Evolutionary conservation across 768 basidiomycete genomes (phyloP).

Genomic region (Leccinum variicolor): DNA sequence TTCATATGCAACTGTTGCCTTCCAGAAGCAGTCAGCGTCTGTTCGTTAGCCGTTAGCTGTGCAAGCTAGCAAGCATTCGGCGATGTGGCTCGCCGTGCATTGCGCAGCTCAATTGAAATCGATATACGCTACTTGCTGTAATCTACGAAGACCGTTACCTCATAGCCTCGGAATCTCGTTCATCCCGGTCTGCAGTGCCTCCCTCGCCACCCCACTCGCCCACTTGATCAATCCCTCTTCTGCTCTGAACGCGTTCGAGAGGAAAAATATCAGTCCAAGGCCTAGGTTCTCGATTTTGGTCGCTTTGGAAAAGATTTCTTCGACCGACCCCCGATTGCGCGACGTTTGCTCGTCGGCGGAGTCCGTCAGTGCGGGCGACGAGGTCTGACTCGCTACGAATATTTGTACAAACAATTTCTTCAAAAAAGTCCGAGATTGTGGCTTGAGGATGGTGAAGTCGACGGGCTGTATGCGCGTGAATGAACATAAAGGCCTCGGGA

Average conservation of each 20-base stretch:
- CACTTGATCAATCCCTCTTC: constrained; percentile 55
- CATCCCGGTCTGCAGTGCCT: constrained; percentile 63
- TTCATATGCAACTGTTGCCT: constrained; percentile 67
- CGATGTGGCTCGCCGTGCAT: no score
- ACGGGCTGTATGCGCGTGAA: constrained; percentile 58
- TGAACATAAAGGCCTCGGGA: background rate
- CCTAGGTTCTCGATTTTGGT: constrained; percentile 62
- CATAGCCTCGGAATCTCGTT: constrained; percentile 44
- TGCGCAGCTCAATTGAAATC: background rate
- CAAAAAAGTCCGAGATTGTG: constrained; percentile 64
- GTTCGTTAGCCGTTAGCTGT: background rate
- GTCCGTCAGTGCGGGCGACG: constrained; percentile 58
- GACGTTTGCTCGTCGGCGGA: constrained; percentile 35
- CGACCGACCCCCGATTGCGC: constrained; percentile 58
- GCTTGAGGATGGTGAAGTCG: constrained; percentile 75
- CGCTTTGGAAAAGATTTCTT: constrained; percentile 78
- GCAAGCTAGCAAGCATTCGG: background rate
- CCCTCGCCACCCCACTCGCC: constrained; percentile 65
- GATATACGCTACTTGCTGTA: background rate
- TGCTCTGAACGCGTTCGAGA: constrained; percentile 44
- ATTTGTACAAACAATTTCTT: constrained; percentile 63
- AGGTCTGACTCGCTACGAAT: constrained; percentile 71
- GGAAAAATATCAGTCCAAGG: constrained; percentile 76
- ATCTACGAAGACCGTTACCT: background rate
- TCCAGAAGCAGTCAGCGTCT: constrained; percentile 39